Evolutionary conservation across 2,329 filamentous ascomycete species (phyloP), one percentile per base, ranked within the genome.

Genomic region (Seiridium cupressi): DNA sequence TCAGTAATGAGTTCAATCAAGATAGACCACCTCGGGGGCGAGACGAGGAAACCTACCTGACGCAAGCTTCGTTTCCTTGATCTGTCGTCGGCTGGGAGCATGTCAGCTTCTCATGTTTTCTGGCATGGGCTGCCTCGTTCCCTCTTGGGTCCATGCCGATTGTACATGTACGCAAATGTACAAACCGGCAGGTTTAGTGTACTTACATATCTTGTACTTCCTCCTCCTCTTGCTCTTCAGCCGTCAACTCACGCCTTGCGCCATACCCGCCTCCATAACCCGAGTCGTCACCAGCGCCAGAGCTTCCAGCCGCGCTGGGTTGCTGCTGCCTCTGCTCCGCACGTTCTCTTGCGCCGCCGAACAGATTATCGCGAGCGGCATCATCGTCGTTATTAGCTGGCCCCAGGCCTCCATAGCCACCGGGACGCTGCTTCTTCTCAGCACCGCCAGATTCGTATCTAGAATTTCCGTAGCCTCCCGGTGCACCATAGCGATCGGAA

Each of bases 171-270:
- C 18, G 18, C 18, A 26, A 1, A 26, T 26, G 18, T 26, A 26
- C 18, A 26, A 26, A 26, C 18, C 18, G 18, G 18, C 18, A 26
- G 18, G 18, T 26, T 26, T 26, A 2, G 18, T 26, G 18, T 26
- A 26, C 18, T 26, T 26, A 26, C 18, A 26, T 26, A 26, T 26
- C 18, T 26, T 26, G 18, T 10, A 93, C 84, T 62, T 95, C 88
- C 64, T 89, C 76, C 78, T 84, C 79, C 60, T 97, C 92, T 71
- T 92, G 78, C 81, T 86, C 86, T 66, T 97, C 92, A 1, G 88
- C 92, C 0, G 92, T 96, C 65, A 97, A 78, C 73, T 96, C 86
- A 53, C 91, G 85, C 61, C 90, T 84, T 60, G 89, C 87, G 57
- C 91, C 84, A 63, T 87, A 87, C 35, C 81, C 83, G 34, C 79